Evolutionary conservation across 306 rosid genomes (phyloP), one percentile per base, ranked within the genome.

Genomic region (Inga oerstediana): DNA sequence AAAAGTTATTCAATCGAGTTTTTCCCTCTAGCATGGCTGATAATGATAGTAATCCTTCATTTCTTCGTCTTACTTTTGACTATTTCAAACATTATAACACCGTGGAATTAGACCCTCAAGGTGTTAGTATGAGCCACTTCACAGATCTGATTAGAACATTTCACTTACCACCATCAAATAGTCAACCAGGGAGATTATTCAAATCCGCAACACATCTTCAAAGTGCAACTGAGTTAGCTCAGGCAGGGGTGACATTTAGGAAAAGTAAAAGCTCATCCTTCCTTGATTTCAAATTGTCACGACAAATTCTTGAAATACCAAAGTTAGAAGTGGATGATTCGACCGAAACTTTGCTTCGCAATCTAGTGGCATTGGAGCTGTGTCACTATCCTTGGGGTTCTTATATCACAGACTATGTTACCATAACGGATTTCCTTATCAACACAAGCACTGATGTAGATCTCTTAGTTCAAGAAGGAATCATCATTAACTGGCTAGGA

Each of bases 361-460:
- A 62, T 62, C 35, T 62, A 2, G 69, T 87, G 24, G 88, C 88
- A 9, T 54, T 84, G 46, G 86, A 84, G 84, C 86, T 78, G 34
- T 84, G 86, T 39, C 78, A 81, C 37, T 81, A 74, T 48, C 77
- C 86, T 65, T 0, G 3, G 0, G 69, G 75, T 1, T 48, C 84
- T 7, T 87, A 78, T 27, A 3, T 84, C 73, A 84, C 77, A 0
- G 84, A 87, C 48, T 81, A 81, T 56, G 68, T 81, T 68, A 30
- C 13, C 22, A 15, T 84, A 10, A 78, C 49, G 77, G 77, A 79
- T 13, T 74, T 81, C 68, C 88, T 84, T 45, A 41, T 81, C n/a
- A 84, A 79, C 76, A 79, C 74, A 0, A 11, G 34, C 3, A 79
- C 2, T 16, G 86, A 87, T 79, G 86, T 87, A 22, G 82, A 87